Evolutionary conservation across 176 grass and related monocot genomes (phyloP).

Genomic region (Ensete glaucum): DNA sequence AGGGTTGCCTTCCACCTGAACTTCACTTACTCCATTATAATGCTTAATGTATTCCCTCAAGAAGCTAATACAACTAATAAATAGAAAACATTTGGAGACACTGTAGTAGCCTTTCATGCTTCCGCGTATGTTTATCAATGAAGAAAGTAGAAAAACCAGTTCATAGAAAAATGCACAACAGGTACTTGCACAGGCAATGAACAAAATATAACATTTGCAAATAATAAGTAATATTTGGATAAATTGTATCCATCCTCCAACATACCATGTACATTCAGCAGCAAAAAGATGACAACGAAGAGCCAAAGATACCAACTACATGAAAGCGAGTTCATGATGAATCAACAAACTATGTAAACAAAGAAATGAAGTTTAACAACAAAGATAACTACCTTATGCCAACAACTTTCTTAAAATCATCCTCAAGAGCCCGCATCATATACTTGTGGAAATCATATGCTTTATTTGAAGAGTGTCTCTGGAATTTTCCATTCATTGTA

Average conservation of each 20-base stretch:
- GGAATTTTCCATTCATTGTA: background rate
- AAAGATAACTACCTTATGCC: slow-evolving; percentile 39
- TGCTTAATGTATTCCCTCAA: no score
- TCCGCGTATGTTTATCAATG: no score
- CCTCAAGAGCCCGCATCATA: slow-evolving; percentile 51
- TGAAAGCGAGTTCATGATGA: background rate
- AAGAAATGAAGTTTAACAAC: background rate
- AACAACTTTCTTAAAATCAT: slow-evolving; percentile 53
- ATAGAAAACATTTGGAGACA: no score
- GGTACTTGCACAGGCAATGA: no score
- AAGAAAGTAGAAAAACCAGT: no score
- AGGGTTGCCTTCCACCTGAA: no score
- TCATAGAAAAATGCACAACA: no score
- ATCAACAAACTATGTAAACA: background rate
- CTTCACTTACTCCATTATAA: no score
- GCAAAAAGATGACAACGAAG: slow-evolving; percentile 78
- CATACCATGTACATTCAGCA: slow-evolving; percentile 80
- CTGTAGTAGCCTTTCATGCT: no score
- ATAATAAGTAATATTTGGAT: no score
- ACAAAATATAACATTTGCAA: no score
- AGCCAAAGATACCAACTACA: slow-evolving; percentile 92
- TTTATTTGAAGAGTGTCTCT: slow-evolving; percentile 24
- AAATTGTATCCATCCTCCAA: background rate
- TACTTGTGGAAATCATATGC: slow-evolving; percentile 50
- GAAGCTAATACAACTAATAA: no score